Evolutionary conservation across 805 yeast genomes (phyloP).

Genomic region (Myxozyma melibiosi): DNA sequence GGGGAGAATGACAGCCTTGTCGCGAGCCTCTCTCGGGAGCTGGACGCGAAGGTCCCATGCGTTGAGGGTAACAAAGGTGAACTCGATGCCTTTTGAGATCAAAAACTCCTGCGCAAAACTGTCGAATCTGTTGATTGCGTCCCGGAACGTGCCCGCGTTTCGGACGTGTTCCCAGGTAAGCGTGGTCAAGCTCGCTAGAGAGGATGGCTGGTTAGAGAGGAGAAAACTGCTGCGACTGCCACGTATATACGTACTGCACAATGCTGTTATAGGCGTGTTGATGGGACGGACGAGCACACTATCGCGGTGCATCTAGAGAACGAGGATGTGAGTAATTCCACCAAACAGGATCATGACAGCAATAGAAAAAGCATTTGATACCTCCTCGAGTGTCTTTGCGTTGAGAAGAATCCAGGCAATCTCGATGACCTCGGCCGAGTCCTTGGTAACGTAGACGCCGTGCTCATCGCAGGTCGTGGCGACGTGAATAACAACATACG

Average conservation of each 20-base stretch:
- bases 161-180: conserved; percentile 64
- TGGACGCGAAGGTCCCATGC: conserved; percentile 76
- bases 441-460: conserved; percentile 60
- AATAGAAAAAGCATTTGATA: conserved; percentile 20
- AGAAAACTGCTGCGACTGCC: too few species aligned
- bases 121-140: conserved; percentile 62
- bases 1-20: conserved; percentile 71
- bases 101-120: conserved; percentile 46
- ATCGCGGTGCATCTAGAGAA: conserved; percentile 43
- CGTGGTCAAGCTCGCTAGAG: conserved; percentile 49
- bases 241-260: conserved; percentile 35
- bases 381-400: conserved; percentile 51
- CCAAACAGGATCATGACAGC: not conserved
- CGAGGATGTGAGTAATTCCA: not conserved
- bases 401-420: conserved; percentile 68
- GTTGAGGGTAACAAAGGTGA: conserved; percentile 66
- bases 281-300: conserved; percentile 60
- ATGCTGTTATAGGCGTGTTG: conserved; percentile 65
- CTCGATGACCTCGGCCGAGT: conserved; percentile 67
- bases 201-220: not conserved
- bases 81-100: conserved; percentile 50
- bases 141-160: conserved; percentile 60
- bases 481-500: conserved; percentile 62
- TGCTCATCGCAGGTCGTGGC: conserved; percentile 71
- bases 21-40: conserved; percentile 78